A percentile compares a stretch with the other conserved stretches of the same genome.
These are phyloP conservation scores for Paradendryphiella salina DNA, from an alignment of 2,329 filamentous ascomycete genomes.

Conservation along the genomic window DNA sequence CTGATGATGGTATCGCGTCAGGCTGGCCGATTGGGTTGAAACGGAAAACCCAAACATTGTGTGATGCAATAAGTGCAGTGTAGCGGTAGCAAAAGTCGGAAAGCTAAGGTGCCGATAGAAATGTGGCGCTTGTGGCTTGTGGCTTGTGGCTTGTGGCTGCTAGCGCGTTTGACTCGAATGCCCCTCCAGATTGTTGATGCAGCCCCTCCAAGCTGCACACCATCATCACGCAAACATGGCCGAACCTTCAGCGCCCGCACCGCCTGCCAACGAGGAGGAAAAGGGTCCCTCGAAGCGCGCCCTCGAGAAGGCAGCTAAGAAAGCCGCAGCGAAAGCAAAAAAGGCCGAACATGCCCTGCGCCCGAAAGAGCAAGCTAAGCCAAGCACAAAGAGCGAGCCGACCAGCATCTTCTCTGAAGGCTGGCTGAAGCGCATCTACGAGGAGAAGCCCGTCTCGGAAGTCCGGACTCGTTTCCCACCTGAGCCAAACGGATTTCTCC, in stretches of 20 bases:
- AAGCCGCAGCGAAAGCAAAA: constrained; percentile 51
- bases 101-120: not conserved
- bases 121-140: constrained; percentile 23
- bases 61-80: not conserved
- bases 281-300: constrained; percentile 53
- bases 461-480: constrained; percentile 57
- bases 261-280: constrained; percentile 34
- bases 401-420: constrained; percentile 53
- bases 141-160: constrained; percentile 4
- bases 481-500: constrained; percentile 85
- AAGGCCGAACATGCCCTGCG: constrained; percentile 50
- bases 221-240: constrained; percentile 26
- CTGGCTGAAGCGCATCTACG: constrained; percentile 56
- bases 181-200: constrained; percentile 24
- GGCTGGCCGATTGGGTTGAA: too few relatives aligned
- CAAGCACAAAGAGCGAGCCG: constrained; percentile 34
- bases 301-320: constrained; percentile 55
- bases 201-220: constrained; percentile 22
- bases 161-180: constrained; percentile 29
- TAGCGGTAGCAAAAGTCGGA: not conserved
- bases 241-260: constrained; percentile 24
- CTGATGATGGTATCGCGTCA: too few relatives aligned
- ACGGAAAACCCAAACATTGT: not conserved
- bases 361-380: constrained; percentile 46
- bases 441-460: constrained; percentile 53